Evolutionary conservation across 1,284 basidiomycete genomes (phyloP), one percentile per base, ranked within the genome.

Genomic region (Cryptococcus wingfieldii): DNA sequence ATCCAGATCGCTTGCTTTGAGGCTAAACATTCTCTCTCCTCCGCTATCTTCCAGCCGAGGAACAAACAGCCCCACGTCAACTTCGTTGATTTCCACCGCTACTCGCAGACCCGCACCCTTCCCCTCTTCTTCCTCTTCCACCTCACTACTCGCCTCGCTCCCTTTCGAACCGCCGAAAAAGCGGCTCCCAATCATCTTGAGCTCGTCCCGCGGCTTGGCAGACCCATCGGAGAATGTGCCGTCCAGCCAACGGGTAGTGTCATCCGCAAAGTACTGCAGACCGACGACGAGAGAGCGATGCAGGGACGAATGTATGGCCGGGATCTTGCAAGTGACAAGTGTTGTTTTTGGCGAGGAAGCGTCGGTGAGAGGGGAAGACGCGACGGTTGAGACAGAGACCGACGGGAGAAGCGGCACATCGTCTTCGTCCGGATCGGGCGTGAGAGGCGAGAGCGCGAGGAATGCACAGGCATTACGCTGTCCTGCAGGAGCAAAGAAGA

Each of bases 261-360:
- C 91, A 68, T 97, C 93, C 8, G 85, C 86, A 81, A 88, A 89
- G 64, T 86, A 86, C 70, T 94, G 90, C 16, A 96, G 71, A 12
- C 83, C 83, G 68, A 94, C 89, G 8, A 92, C 72, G 2, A 79
- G 62, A 6, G 76, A 67, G 57, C 73, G 71, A 4, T 83, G 80
- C 50, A 92, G 66, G 50, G 83, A 78, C 19, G 84, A 75, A 63
- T 85, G 80, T 5, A 88, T 74, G 2, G 84, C 85, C 12, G 90
- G 89, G 25, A 92, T 74, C 43, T 83, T 79, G 55, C 67, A 70
- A 14, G 62, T 69, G 44, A 75, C 58, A 2, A 54, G 44, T 43
- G 64, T 59, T 10, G 67, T 71, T 45, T 67, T 68, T 37, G 57
- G 5, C 58, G 16, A 58, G 51, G 4, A 57, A 43, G 19, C 56